These are phyloP conservation scores for Globisporangium apiculatum DNA, from an alignment of 352 stramenopile genomes.

Conservation along the genomic window DNA sequence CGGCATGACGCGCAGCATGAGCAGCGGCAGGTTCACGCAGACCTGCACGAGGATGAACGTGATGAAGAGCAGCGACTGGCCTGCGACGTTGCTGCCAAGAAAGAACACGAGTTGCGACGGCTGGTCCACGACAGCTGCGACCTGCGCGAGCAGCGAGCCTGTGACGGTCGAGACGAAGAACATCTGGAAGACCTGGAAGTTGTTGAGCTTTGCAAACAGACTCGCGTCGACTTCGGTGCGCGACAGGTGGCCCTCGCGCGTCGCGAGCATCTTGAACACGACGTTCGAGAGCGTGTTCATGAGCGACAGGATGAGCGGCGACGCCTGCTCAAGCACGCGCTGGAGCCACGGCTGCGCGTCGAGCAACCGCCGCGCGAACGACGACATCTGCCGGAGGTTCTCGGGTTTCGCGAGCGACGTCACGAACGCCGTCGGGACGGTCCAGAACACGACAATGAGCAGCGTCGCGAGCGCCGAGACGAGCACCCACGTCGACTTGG, in stretches of 20 bases:
- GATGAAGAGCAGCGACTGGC: conserved; percentile 78
- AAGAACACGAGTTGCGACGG: conserved; percentile 56
- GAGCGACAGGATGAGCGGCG: conserved; percentile 50
- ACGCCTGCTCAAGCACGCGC: conserved; percentile 49
- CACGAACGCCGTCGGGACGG: conserved; percentile 68
- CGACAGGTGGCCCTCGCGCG: conserved; percentile 58
- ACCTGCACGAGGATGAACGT: conserved; percentile 71
- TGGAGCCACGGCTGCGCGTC: conserved; percentile 43
- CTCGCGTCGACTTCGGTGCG: conserved; percentile 58
- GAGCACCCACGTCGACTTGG: conserved; percentile 57
- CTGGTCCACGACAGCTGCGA: conserved; percentile 56
- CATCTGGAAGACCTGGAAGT: conserved; percentile 78
- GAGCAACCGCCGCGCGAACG: conserved; percentile 33
- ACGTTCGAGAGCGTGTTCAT: conserved; percentile 67
- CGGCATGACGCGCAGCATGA: conserved; percentile 51
- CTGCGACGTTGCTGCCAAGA: conserved; percentile 57
- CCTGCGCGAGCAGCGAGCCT: conserved; percentile 51
- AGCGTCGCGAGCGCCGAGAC: conserved; percentile 43
- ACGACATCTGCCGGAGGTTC: conserved; percentile 45
- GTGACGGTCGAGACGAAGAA: conserved; percentile 75
- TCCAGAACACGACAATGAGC: conserved; percentile 74
- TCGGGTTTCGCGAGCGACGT: conserved; percentile 67
- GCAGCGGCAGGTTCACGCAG: conserved; percentile 52
- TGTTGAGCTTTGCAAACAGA: conserved; percentile 69
- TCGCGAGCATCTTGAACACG: conserved; percentile 61